Evolutionary conservation across 805 yeast genomes (phyloP).

Genomic region (Kazachstania bromeliacearum): DNA sequence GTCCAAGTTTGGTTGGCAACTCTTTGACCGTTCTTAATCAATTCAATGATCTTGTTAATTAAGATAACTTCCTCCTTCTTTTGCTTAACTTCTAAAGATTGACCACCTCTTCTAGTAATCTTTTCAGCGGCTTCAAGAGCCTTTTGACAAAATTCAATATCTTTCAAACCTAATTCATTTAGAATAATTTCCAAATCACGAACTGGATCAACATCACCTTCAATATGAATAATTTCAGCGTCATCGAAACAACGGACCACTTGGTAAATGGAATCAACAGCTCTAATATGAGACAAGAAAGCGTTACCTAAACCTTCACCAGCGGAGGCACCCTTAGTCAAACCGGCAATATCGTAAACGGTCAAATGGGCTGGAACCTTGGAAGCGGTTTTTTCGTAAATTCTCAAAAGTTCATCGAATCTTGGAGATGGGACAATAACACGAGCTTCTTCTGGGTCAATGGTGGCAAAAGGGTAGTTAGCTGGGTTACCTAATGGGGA

Average conservation of each 20-base stretch:
- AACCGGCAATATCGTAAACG: slow-evolving; percentile 94
- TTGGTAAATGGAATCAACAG: slow-evolving; percentile 96
- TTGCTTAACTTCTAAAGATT: slow-evolving; percentile 78
- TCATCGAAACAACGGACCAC: slow-evolving; percentile 97
- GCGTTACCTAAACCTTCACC: slow-evolving; percentile 99
- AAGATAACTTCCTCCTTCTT: slow-evolving; percentile 77
- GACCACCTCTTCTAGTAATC: slow-evolving; percentile 81
- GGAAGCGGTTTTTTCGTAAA: slow-evolving; percentile 74
- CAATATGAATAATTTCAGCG: slow-evolving; percentile 94
- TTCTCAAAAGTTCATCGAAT: slow-evolving; percentile 62
- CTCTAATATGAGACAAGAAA: slow-evolving; percentile 90
- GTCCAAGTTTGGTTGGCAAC: slow-evolving; percentile 84
- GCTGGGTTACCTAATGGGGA: slow-evolving; percentile 65
- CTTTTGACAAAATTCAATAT: slow-evolving; percentile 88
- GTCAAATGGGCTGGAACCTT: slow-evolving; percentile 89
- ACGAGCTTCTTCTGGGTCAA: slow-evolving; percentile 96
- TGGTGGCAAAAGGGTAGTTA: slow-evolving; percentile 76
- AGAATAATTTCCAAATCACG: slow-evolving; percentile 89
- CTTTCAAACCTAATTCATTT: slow-evolving; percentile 90
- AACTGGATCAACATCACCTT: slow-evolving; percentile 91
- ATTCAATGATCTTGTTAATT: slow-evolving; percentile 61
- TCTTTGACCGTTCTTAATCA: slow-evolving; percentile 78
- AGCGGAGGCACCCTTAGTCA: slow-evolving; percentile 91
- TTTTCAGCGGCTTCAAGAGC: slow-evolving; percentile 69
- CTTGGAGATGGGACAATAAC: slow-evolving; percentile 88